These are phyloP conservation scores for Selenicereus undatus DNA, from an alignment of 148 eudicot species.

Conservation along the genomic window DNA sequence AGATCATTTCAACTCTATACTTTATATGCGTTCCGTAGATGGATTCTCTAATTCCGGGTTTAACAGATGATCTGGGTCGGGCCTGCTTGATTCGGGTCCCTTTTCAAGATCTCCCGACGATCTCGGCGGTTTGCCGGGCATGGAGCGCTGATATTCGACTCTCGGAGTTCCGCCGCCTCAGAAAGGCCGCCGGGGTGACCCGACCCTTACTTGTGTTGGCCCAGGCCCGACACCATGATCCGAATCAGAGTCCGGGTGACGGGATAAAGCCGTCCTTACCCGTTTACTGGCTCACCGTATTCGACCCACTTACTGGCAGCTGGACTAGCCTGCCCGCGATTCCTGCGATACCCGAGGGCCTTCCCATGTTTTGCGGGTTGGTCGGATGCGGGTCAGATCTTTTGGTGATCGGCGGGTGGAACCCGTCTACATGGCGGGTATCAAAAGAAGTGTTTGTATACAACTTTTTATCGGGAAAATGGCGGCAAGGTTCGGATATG, in stretches of 20 bases:
- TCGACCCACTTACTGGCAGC: constrained; percentile 40
- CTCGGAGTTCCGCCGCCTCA: constrained; percentile 37
- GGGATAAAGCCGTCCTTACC: constrained; percentile 25
- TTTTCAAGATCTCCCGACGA: constrained; percentile 39
- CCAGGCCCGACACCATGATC: constrained; percentile 39
- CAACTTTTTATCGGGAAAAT: constrained; percentile 42
- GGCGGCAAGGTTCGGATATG: constrained; percentile 69
- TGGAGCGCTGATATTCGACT: constrained; percentile 48
- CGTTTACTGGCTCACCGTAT: constrained; percentile 41
- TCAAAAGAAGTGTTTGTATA: constrained; percentile 45
- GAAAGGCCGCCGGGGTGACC: constrained; percentile 41
- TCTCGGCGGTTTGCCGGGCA: constrained; percentile 35
- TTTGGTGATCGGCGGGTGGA: constrained; percentile 78
- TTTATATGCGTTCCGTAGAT: constrained; percentile 12
- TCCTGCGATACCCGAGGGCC: constrained; percentile 44
- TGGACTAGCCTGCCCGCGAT: constrained; percentile 53
- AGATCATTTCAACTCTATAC: neutral
- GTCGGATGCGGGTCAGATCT: constrained; percentile 54
- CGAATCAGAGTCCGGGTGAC: constrained; percentile 11
- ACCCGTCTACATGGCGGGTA: constrained; percentile 57
- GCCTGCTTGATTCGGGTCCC: constrained; percentile 62
- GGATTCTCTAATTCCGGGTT: constrained; percentile 65
- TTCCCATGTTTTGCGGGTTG: constrained; percentile 69
- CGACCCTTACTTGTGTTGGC: constrained; percentile 47
- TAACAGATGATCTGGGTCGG: constrained; percentile 55